Percentiles rank a stretch among this genome's conserved stretches.
These are phyloP conservation scores for Patellifolia procumbens DNA, from an alignment of 179 eudicot species.

Conservation along the genomic window DNA sequence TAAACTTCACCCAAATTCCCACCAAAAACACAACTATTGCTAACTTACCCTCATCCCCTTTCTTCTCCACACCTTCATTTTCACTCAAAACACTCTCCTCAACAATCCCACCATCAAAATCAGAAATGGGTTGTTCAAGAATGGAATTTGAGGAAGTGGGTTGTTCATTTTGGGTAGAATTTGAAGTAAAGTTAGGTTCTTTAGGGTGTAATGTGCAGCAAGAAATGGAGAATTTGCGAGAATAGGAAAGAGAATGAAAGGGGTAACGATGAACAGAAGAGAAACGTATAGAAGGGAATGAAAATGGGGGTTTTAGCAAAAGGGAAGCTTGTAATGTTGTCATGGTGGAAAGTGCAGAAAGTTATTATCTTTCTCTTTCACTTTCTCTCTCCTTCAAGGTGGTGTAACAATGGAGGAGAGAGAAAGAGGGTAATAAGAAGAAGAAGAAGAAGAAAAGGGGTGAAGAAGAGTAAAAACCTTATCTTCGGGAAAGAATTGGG, in stretches of 20 bases:
- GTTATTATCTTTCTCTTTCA: background rate
- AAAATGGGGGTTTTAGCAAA: constrained; percentile 45
- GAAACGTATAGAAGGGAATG: constrained; percentile 10
- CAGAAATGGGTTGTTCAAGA: background rate
- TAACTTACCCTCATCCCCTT: constrained; percentile 32
- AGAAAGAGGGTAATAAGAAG: no score
- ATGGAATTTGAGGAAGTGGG: constrained; percentile 10
- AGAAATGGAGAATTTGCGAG: background rate
- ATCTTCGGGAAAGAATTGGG: constrained; percentile 33
- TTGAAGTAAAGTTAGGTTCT: constrained; percentile 24
- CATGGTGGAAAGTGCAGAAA: no score
- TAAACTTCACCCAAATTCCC: constrained; percentile 56
- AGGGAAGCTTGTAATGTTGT: constrained; percentile 65
- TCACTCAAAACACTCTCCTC: constrained; percentile 18
- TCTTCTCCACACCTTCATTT: constrained; percentile 13
- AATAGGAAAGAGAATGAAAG: background rate
- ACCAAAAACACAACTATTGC: constrained; percentile 61
- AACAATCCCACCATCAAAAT: constrained; percentile 14
- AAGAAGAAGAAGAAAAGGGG: no score
- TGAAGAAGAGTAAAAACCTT: constrained; percentile 33
- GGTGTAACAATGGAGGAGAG: constrained; percentile 15
- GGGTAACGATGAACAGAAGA: constrained; percentile 16
- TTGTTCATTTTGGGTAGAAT: constrained; percentile 16
- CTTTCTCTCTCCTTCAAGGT: constrained; percentile 22
- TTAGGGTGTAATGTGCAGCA: constrained; percentile 42